A percentile compares a stretch with the other conserved stretches of the same genome.
Evolutionary conservation across 2,329 filamentous ascomycete genomes (phyloP).

Genomic region (Trichothecium sympodiale): DNA sequence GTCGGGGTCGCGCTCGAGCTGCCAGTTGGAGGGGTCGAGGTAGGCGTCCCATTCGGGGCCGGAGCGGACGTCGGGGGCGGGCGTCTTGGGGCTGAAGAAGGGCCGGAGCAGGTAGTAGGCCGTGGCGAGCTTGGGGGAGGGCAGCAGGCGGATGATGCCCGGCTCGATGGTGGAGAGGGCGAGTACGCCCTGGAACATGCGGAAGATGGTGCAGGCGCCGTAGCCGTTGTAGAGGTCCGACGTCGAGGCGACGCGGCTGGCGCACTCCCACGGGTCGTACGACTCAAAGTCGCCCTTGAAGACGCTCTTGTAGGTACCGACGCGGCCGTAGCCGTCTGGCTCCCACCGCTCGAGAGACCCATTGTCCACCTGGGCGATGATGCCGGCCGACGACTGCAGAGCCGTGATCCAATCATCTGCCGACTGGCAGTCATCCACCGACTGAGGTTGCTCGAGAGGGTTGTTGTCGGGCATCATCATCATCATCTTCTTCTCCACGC

Average conservation of each 20-base stretch:
- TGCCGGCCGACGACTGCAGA: slow-evolving; percentile 31
- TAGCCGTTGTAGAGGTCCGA: slow-evolving; percentile 47
- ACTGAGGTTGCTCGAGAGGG: slow-evolving; percentile 12
- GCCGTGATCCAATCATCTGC: slow-evolving; percentile 26
- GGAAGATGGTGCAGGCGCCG: slow-evolving; percentile 45
- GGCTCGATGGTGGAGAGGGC: slow-evolving; percentile 47
- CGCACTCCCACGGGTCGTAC: slow-evolving; percentile 45
- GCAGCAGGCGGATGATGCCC: slow-evolving; percentile 59
- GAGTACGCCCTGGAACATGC: slow-evolving; percentile 47
- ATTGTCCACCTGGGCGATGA: slow-evolving; percentile 59
- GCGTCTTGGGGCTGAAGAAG: slow-evolving; percentile 37
- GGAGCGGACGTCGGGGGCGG: slow-evolving; percentile 25
- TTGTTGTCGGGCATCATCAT: background rate
- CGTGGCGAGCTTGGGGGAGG: slow-evolving; percentile 64
- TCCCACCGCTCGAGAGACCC: slow-evolving; percentile 66
- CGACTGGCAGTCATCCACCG: slow-evolving; percentile 25
- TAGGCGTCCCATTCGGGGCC: slow-evolving; percentile 38
- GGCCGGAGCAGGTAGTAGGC: slow-evolving; percentile 62
- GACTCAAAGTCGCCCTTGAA: slow-evolving; percentile 44
- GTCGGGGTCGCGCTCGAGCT: slow-evolving; percentile 35
- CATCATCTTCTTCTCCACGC: background rate
- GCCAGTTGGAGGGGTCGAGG: slow-evolving; percentile 33
- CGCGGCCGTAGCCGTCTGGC: slow-evolving; percentile 51
- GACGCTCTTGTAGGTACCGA: slow-evolving; percentile 42
- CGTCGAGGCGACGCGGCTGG: slow-evolving; percentile 39